Conservation (phyloP, 208 protist species). For the Trichomonas tenax region DNA sequence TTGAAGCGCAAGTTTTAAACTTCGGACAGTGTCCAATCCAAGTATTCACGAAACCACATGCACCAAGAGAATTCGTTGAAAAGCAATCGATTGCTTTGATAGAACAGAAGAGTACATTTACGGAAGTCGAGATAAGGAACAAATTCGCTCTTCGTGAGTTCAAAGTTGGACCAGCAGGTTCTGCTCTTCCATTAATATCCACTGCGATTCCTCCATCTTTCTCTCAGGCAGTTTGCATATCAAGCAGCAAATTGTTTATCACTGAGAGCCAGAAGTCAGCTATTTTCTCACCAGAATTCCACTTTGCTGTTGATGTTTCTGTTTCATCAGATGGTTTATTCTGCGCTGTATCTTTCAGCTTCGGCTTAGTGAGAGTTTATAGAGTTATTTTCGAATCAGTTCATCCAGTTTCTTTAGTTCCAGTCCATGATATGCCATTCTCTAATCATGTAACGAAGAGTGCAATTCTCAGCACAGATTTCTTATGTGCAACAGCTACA, state of each 20-base stretch:
- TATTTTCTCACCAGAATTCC: background rate
- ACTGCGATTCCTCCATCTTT: background rate
- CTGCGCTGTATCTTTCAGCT: background rate
- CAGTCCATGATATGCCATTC: background rate
- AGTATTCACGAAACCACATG: background rate
- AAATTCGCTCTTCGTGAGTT: background rate
- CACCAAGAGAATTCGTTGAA: background rate
- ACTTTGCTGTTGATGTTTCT: background rate
- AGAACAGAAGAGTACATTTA: background rate
- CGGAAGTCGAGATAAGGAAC: background rate
- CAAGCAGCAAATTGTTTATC: background rate
- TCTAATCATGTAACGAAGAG: too few species aligned
- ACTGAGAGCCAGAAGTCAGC: background rate
- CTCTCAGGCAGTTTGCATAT: background rate
- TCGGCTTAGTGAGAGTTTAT: background rate
- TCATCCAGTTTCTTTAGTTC: background rate
- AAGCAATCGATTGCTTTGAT: background rate
- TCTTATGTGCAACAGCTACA: background rate
- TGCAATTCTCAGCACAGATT: background rate
- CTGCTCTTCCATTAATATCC: background rate
- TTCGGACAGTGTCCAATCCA: slow-evolving; percentile 14
- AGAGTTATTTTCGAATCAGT: background rate
- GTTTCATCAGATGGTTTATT: background rate
- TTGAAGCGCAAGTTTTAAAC: background rate
- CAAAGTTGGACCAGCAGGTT: background rate